Percentiles rank a stretch among this genome's conserved stretches.
Conservation (phyloP, 2,329 filamentous ascomycete genomes). For the Pseudogymnoascus sp. region DNA sequence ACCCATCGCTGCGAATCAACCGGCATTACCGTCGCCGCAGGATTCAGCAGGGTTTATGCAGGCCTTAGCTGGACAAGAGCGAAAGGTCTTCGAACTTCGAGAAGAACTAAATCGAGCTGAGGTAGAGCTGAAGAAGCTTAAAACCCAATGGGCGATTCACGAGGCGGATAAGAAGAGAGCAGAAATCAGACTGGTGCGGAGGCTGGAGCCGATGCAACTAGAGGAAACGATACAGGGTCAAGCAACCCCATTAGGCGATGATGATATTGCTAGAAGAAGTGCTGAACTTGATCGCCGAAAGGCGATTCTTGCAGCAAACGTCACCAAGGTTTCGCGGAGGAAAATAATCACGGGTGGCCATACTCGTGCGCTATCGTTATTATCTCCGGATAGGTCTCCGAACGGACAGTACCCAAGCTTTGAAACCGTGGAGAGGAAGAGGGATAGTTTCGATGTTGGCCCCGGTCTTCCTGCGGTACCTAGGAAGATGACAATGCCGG, state of each 20-base stretch:
- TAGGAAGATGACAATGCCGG: slow-evolving; percentile 24
- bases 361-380: slow-evolving; percentile 62
- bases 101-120: slow-evolving; percentile 87
- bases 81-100: slow-evolving; percentile 78
- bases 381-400: slow-evolving; percentile 50
- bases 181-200: slow-evolving; percentile 53
- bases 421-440: not conserved
- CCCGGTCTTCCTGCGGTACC: slow-evolving; percentile 9
- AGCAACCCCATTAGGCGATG: slow-evolving; percentile 10
- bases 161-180: slow-evolving; percentile 70
- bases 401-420: slow-evolving; percentile 11
- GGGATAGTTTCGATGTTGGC: not conserved
- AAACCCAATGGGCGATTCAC: slow-evolving; percentile 72
- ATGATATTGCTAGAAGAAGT: slow-evolving; percentile 24
- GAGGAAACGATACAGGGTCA: slow-evolving; percentile 20
- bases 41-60: slow-evolving; percentile 56
- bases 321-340: slow-evolving; percentile 39
- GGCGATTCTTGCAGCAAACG: slow-evolving; percentile 48
- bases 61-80: slow-evolving; percentile 84
- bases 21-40: slow-evolving; percentile 19
- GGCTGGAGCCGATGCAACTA: slow-evolving; percentile 44
- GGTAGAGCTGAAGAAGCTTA: slow-evolving; percentile 63
- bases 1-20: slow-evolving; percentile 19
- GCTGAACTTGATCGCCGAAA: slow-evolving; percentile 67
- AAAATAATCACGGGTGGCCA: slow-evolving; percentile 63